A percentile compares a stretch with the other conserved stretches of the same genome.
phyloP scores from a whole-genome alignment of 108 stramenopile species.

The Pseudonitzschia multiseries region DNA sequence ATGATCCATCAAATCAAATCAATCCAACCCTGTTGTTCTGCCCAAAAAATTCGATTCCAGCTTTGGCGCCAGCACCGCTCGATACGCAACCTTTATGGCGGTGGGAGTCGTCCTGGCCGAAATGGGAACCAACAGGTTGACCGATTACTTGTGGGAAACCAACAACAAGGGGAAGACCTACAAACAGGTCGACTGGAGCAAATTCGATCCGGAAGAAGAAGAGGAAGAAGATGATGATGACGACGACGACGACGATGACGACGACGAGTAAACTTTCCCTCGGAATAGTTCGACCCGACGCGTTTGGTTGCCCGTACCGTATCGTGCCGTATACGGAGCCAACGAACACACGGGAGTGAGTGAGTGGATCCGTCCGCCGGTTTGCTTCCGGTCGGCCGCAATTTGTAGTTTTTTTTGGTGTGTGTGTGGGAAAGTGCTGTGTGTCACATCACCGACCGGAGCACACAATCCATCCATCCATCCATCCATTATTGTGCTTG shows the following conservation, averaged over 20 bases:
- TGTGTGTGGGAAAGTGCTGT: too few relatives aligned
- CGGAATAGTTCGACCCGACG: background rate
- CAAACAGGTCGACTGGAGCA: conserved; percentile 82
- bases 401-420: background rate
- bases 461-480: too few relatives aligned
- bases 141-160: conserved; percentile 68
- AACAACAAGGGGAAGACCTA: conserved; percentile 80
- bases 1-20: too few relatives aligned
- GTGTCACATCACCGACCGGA: too few relatives aligned
- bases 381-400: too few relatives aligned
- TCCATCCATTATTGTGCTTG: too few relatives aligned
- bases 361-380: too few relatives aligned
- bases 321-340: background rate
- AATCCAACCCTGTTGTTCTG: too few relatives aligned
- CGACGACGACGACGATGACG: conserved; percentile 61
- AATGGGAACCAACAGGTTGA: conserved; percentile 54
- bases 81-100: conserved; percentile 79
- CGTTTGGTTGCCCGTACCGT: too few relatives aligned
- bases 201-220: conserved; percentile 78
- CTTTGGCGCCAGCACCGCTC: conserved; percentile 80
- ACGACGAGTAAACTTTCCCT: conserved; percentile 1
- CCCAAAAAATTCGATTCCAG: conserved; percentile 36
- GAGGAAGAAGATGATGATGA: conserved; percentile 85
- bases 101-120: conserved; percentile 78
- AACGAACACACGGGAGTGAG: too few relatives aligned